Conservation (phyloP, 1,139 yeast genomes). For the Taphrina communis region DNA sequence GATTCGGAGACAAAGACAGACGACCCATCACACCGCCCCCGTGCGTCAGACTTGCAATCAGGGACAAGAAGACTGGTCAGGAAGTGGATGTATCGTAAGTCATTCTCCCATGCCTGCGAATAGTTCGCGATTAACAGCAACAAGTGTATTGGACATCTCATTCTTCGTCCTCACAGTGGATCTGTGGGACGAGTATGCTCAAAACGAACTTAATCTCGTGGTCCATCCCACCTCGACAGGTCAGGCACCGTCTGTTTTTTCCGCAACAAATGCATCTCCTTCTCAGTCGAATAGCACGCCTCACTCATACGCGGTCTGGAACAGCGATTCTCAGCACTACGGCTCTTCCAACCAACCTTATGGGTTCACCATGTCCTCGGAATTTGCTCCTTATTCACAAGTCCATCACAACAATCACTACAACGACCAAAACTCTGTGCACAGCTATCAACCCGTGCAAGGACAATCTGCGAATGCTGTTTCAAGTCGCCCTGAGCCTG, state of each 20-base stretch:
- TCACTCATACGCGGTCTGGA: not conserved
- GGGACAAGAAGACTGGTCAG: slow-evolving; percentile 49
- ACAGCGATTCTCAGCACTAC: not conserved
- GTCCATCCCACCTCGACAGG: slow-evolving; percentile 43
- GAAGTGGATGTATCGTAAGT: slow-evolving; percentile 44
- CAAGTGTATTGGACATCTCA: slow-evolving; percentile 50
- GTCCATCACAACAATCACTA: slow-evolving; percentile 9
- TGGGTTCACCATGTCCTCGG: slow-evolving; percentile 9
- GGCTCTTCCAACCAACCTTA: not conserved
- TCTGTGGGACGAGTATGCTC: slow-evolving; percentile 54
- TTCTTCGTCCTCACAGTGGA: slow-evolving; percentile 53
- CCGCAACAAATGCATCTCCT: not conserved
- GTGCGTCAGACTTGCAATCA: slow-evolving; percentile 52
- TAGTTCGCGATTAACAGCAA: too few relatives aligned
- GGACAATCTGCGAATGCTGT: not conserved
- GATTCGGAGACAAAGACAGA: slow-evolving; percentile 50
- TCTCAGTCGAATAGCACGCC: not conserved
- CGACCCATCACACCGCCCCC: slow-evolving; percentile 58
- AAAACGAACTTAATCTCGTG: slow-evolving; percentile 50
- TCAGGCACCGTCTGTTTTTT: not conserved
- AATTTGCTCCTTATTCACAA: not conserved
- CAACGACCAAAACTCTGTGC: slow-evolving; percentile 1
- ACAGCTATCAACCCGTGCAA: not conserved
- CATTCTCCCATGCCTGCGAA: not conserved
- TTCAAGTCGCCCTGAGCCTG: not conserved